A percentile compares a stretch with the other conserved stretches of the same genome.
Conservation (phyloP, 2,329 filamentous ascomycete species). For the Esteya vermicola region DNA sequence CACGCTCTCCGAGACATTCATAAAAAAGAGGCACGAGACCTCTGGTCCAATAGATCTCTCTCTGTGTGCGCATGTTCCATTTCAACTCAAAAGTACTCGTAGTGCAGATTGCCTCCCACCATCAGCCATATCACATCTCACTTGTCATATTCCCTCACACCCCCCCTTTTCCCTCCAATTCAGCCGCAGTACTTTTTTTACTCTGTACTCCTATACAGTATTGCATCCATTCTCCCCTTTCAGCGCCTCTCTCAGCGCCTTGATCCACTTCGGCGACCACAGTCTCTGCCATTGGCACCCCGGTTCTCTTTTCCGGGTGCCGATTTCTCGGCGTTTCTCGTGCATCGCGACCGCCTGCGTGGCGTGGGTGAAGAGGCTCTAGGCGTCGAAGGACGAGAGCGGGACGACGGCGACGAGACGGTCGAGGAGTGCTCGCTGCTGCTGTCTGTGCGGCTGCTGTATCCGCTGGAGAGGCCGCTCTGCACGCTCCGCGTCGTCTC, state of each 20-base stretch:
- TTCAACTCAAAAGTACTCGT: too few relatives aligned
- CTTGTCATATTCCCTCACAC: too few relatives aligned
- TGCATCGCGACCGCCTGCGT: neutral
- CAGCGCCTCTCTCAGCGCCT: neutral
- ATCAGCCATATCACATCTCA: too few relatives aligned
- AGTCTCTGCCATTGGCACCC: neutral
- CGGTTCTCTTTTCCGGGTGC: neutral
- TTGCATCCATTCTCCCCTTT: neutral
- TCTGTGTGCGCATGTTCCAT: too few relatives aligned
- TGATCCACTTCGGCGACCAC: neutral
- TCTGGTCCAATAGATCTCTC: too few relatives aligned
- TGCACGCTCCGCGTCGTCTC: neutral
- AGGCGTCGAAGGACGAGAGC: neutral
- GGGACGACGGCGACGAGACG: constrained; percentile 1
- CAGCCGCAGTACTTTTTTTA: too few relatives aligned
- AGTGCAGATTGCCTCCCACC: too few relatives aligned
- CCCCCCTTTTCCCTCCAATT: too few relatives aligned
- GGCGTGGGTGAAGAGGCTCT: neutral
- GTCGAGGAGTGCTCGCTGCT: neutral
- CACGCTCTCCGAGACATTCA: too few relatives aligned
- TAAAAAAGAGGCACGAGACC: too few relatives aligned
- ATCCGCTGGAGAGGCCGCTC: neutral
- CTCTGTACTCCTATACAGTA: too few relatives aligned
- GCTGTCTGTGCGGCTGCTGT: neutral
- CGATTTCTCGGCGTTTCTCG: neutral